Percentiles rank a stretch among this genome's conserved stretches.
These are phyloP conservation scores for Hyaloscypha bicolor DNA, from an alignment of 495 filamentous ascomycete genomes.

Conservation along the genomic window DNA sequence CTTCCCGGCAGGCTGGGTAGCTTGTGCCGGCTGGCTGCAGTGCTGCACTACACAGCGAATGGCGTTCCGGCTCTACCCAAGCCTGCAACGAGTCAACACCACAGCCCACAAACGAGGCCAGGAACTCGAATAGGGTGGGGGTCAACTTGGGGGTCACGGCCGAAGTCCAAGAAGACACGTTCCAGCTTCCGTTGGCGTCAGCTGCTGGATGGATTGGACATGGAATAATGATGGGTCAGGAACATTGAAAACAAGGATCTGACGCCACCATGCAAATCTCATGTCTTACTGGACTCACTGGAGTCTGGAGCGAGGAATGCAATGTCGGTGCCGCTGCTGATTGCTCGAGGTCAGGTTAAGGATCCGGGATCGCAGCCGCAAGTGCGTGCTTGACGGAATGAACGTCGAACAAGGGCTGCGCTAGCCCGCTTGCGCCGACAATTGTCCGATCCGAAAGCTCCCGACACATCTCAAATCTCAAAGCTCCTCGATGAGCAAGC, in stretches of 20 bases:
- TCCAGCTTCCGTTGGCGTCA: neutral
- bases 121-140: neutral
- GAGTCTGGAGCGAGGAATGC: neutral
- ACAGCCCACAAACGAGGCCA: neutral
- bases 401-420: neutral
- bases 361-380: constrained; percentile 19
- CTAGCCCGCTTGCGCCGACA: neutral
- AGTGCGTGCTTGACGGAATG: neutral
- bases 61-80: constrained; percentile 2
- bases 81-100: constrained; percentile 12
- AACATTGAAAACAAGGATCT: neutral
- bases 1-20: constrained; percentile 15
- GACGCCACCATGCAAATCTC: neutral
- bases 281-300: neutral
- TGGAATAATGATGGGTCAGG: no score
- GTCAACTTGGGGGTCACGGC: constrained; percentile 15
- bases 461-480: neutral
- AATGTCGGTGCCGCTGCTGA: constrained; percentile 1
- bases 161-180: constrained; percentile 1
- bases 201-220: neutral
- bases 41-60: neutral
- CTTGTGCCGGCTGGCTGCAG: constrained; percentile 2
- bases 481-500: neutral
- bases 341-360: constrained; percentile 9
- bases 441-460: neutral